Conservation (phyloP, 2,329 filamentous ascomycete genomes). For the Akanthomyces lecanii region DNA sequence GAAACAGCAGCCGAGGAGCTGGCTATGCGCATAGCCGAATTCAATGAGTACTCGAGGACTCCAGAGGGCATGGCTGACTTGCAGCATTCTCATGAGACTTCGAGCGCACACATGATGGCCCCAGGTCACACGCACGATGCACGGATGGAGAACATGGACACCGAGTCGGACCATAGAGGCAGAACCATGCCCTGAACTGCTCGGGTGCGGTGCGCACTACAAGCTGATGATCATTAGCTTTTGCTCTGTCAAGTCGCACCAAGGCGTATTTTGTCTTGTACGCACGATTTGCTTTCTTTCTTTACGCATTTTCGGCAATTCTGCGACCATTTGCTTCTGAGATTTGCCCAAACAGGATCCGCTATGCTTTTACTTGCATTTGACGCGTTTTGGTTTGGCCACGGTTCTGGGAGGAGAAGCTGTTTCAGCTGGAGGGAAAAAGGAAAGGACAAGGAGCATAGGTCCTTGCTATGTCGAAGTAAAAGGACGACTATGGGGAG, state of each 20-base stretch:
- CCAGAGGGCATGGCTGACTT: slow-evolving; percentile 25
- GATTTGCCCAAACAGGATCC: neutral
- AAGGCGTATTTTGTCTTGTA: neutral
- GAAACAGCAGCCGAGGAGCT: slow-evolving; percentile 53
- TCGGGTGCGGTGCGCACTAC: neutral
- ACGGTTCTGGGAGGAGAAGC: neutral
- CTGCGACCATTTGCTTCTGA: neutral
- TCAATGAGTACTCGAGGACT: slow-evolving; percentile 39
- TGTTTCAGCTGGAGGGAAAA: neutral
- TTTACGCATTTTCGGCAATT: neutral
- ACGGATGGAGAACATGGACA: neutral
- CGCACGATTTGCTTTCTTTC: neutral
- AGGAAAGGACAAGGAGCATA: neutral
- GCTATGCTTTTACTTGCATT: neutral
- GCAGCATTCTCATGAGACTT: neutral
- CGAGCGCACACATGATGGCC: neutral
- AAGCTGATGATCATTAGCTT: neutral
- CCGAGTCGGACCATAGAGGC: neutral
- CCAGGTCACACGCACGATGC: slow-evolving; percentile 3
- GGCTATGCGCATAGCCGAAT: slow-evolving; percentile 48
- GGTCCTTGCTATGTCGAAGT: neutral
- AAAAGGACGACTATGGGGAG: too few species aligned
- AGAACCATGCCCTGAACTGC: slow-evolving; percentile 1
- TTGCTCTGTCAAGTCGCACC: neutral
- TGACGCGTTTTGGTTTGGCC: neutral